These are phyloP conservation scores for Boletus reticuloceps DNA, from an alignment of 768 basidiomycete species.

Conservation along the genomic window DNA sequence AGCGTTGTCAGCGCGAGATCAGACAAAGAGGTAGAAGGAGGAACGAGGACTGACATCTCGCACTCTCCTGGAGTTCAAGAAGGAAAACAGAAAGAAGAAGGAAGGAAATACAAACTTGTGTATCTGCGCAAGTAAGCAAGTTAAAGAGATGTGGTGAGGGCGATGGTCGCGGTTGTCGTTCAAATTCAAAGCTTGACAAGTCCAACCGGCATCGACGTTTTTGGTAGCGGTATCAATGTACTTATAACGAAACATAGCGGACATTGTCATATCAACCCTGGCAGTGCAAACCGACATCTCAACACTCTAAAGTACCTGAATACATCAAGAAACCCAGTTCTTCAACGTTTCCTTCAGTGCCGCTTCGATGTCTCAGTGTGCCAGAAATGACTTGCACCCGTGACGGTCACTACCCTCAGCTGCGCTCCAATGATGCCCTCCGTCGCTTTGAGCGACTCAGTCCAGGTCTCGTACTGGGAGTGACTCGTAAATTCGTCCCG, in stretches of 20 bases:
- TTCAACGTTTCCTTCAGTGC: slow-evolving; percentile 18
- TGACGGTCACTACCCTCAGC: slow-evolving; percentile 37
- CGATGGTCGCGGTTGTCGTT: slow-evolving; percentile 27
- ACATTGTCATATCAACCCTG: slow-evolving; percentile 6
- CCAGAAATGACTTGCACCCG: slow-evolving; percentile 70
- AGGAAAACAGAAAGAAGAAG: slow-evolving; percentile 6
- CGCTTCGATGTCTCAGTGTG: slow-evolving; percentile 30
- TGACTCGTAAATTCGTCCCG: slow-evolving; percentile 67
- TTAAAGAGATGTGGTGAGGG: slow-evolving; percentile 10
- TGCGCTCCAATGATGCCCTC: slow-evolving; percentile 22
- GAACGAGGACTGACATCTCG: slow-evolving; percentile 27
- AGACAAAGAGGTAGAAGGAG: neutral
- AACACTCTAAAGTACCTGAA: neutral
- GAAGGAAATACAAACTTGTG: slow-evolving; percentile 12
- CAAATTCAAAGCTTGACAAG: slow-evolving; percentile 4
- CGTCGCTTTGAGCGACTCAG: slow-evolving; percentile 32
- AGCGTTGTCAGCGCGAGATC: slow-evolving; percentile 13
- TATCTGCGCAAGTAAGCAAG: slow-evolving; percentile 2
- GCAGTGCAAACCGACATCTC: neutral
- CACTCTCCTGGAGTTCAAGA: slow-evolving; percentile 20
- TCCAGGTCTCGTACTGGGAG: slow-evolving; percentile 57
- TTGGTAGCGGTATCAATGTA: slow-evolving; percentile 9
- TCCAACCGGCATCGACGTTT: slow-evolving; percentile 10
- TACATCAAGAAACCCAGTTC: slow-evolving; percentile 20
- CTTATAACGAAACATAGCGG: neutral